Evolutionary conservation across 805 yeast genomes (phyloP), one percentile per base, ranked within the genome.

Genomic region (Zygosaccharomyces rouxii): DNA sequence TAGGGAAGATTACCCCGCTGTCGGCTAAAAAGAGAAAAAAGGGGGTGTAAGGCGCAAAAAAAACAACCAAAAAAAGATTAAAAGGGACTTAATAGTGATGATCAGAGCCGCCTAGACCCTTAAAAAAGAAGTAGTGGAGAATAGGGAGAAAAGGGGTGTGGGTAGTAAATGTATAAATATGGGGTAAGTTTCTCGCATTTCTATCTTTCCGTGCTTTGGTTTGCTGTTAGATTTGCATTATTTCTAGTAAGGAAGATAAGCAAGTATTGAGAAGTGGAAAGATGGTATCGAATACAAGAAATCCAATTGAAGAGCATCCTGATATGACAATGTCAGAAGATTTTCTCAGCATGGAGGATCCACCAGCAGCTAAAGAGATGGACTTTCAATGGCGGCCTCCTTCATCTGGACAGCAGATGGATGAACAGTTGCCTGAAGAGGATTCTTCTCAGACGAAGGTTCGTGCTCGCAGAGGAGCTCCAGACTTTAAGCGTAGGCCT

Each of bases 281-380:
- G n/a, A 30, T 40, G 37, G 39, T 22, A 30, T 35, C 49, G 22
- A 45, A 31, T 41, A 35, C 48, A 26, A 38, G 37, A 10, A 33
- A 46, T 42, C 30, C 44, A 10, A 43, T 29, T 2, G 41, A 38
- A 13, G 47, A 33, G 22, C 22, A 42, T 16, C 42, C 47, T 5
- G 21, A 48, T 11, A 42, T 44, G 37, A 43, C 49, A 9, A 42
- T 47, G 21, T 51, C 56, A 22, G 48, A 49, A 31, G 61, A 57
- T 42, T 59, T 55, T 31, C 42, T 58, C 18, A 48, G 55, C 23
- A 19, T 59, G 18, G 60, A 58, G 14, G 54, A 54, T n/a, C 55
- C 64, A 22, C 64, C 64, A 7, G 47, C 52, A 10, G 55, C 60
- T 5, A 43, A 55, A 39, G 57, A 50, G 38, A 53, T 58, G 33